Percentiles rank a stretch among this genome's conserved stretches.
Conservation (phyloP, 2,329 filamentous ascomycete genomes). For the Beauveria caledonica region DNA sequence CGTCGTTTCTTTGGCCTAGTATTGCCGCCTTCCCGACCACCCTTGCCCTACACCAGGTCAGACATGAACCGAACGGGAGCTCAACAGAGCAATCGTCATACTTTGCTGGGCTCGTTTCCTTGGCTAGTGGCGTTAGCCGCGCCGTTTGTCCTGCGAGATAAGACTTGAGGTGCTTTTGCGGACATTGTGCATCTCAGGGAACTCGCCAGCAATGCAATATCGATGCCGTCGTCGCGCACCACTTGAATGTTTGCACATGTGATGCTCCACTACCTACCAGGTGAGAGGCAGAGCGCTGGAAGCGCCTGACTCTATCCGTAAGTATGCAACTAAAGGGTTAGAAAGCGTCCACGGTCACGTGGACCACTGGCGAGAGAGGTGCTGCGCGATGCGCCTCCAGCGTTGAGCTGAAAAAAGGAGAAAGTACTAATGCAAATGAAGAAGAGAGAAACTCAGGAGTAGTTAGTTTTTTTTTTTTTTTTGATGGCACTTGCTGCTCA, state of each 20-base stretch:
- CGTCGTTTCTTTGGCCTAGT: conserved; percentile 20
- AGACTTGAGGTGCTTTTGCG: conserved; percentile 26
- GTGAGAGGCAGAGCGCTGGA: not conserved
- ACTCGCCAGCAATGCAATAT: conserved; percentile 11
- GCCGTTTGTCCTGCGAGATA: conserved; percentile 29
- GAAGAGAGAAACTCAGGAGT: too few species aligned
- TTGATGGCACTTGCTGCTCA: not conserved
- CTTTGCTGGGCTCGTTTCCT: conserved; percentile 17
- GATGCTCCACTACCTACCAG: not conserved
- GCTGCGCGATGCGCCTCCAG: not conserved
- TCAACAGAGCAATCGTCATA: not conserved
- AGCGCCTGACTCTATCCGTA: not conserved
- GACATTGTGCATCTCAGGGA: conserved; percentile 27
- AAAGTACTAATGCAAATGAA: not conserved
- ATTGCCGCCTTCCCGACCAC: conserved; percentile 13
- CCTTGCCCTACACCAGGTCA: conserved; percentile 14
- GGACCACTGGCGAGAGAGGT: not conserved
- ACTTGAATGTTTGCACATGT: not conserved
- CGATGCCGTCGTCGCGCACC: conserved; percentile 2
- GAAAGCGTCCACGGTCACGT: not conserved
- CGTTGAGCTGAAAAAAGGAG: not conserved
- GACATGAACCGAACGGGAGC: not conserved
- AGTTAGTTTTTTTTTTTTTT: not conserved
- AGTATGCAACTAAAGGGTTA: conserved; percentile 11
- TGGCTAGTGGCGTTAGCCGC: conserved; percentile 18